Evolutionary conservation across 768 basidiomycete genomes (phyloP).

Genomic region (Lactifluus subvellereus): DNA sequence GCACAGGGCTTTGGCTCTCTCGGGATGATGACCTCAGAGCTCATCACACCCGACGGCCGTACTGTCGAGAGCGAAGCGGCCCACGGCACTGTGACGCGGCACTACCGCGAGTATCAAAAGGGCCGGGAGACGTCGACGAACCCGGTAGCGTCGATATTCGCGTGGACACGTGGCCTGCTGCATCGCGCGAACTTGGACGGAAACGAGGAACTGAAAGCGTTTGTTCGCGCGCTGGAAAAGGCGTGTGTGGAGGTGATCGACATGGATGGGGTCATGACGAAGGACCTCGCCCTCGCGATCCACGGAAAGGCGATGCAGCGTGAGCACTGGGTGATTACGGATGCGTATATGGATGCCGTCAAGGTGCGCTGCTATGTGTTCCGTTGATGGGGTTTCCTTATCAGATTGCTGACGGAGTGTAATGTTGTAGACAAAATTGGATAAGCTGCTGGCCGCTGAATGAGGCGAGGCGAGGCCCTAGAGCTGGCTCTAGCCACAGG

Average conservation of each 20-base stretch:
- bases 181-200: constrained; percentile 90
- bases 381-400: too few species aligned
- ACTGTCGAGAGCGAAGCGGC: constrained; percentile 95
- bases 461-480: neutral
- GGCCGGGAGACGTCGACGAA: constrained; percentile 98
- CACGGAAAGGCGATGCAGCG: constrained; percentile 87
- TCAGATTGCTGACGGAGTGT: neutral
- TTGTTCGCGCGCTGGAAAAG: constrained; percentile 75
- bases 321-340: constrained; percentile 95
- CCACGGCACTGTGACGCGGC: constrained; percentile 92
- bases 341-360: constrained; percentile 89
- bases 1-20: constrained; percentile 96
- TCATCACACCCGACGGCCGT: constrained; percentile 91
- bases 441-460: constrained; percentile 4
- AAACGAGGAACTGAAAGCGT: constrained; percentile 66
- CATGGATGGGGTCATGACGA: constrained; percentile 88
- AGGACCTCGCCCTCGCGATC: constrained; percentile 92
- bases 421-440: constrained; percentile 4
- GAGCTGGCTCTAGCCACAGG: neutral
- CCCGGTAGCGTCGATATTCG: constrained; percentile 97
- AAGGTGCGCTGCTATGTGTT: constrained; percentile 48
- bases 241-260: constrained; percentile 92
- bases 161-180: constrained; percentile 93
- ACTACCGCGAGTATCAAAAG: constrained; percentile 97
- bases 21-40: constrained; percentile 97